A percentile compares a stretch with the other conserved stretches of the same genome.
These are phyloP conservation scores for Fusarium sp. DNA, from an alignment of 2,329 filamentous ascomycete species.

Conservation along the genomic window DNA sequence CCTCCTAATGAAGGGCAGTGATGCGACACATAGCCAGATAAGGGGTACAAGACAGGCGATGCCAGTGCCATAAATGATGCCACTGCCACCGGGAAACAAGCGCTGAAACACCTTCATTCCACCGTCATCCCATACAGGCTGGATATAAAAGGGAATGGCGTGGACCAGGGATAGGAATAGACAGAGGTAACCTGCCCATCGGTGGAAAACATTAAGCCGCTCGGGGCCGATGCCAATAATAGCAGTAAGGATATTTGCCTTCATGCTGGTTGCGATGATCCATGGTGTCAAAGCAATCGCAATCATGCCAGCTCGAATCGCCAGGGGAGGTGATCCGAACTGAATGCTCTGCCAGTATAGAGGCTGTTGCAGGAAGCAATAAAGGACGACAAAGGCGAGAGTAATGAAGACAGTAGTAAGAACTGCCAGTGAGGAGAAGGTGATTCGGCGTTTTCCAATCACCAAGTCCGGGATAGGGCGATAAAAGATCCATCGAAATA, in stretches of 20 bases:
- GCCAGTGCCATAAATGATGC: slow-evolving; percentile 86
- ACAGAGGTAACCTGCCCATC: slow-evolving; percentile 90
- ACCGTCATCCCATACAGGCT: slow-evolving; percentile 84
- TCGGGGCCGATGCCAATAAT: slow-evolving; percentile 93
- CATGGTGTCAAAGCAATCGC: slow-evolving; percentile 91
- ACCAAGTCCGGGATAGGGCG: slow-evolving; percentile 81
- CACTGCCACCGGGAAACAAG: slow-evolving; percentile 72
- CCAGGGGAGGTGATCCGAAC: slow-evolving; percentile 87
- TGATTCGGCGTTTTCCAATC: slow-evolving; percentile 74
- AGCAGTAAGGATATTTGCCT: slow-evolving; percentile 85
- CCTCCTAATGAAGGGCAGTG: slow-evolving; percentile 80
- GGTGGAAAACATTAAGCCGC: slow-evolving; percentile 89
- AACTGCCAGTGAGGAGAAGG: slow-evolving; percentile 83
- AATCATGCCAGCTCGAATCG: slow-evolving; percentile 90
- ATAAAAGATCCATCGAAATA: slow-evolving; percentile 90
- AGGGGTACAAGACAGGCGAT: slow-evolving; percentile 84
- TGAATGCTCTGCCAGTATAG: slow-evolving; percentile 89
- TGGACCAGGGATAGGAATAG: slow-evolving; percentile 86
- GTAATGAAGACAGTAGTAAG: slow-evolving; percentile 74
- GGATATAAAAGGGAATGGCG: slow-evolving; percentile 88
- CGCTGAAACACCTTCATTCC: slow-evolving; percentile 76
- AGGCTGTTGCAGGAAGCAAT: slow-evolving; percentile 87
- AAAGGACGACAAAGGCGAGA: slow-evolving; percentile 78
- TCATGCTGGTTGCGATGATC: slow-evolving; percentile 91
- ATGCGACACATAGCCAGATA: slow-evolving; percentile 84